Evolutionary conservation across 2,329 filamentous ascomycete species (phyloP).

Genomic region (Sporothrix schenckii): DNA sequence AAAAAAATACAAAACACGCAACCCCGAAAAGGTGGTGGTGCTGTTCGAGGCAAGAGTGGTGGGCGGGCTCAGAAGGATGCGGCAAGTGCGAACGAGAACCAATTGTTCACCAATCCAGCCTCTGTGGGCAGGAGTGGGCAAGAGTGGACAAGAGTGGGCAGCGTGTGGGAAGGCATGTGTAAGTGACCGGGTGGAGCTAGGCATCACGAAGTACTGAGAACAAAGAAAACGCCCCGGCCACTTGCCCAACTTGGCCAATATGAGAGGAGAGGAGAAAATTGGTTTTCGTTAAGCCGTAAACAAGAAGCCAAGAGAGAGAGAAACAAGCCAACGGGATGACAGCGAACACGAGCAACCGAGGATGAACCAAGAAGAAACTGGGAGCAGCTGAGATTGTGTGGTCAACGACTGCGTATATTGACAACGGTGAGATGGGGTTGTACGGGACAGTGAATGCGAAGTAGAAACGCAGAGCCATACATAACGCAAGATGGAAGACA

Average conservation of each 20-base stretch:
- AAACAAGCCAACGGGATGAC: too few relatives aligned
- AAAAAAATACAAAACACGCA: neutral
- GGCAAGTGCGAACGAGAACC: conserved; percentile 2
- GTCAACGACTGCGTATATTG: neutral
- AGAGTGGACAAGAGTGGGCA: neutral
- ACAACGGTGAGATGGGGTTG: neutral
- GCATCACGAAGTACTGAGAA: neutral
- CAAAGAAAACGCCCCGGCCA: conserved; percentile 23
- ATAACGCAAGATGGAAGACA: neutral
- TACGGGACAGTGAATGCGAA: too few relatives aligned
- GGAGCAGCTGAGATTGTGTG: neutral
- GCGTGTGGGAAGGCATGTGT: conserved; percentile 26
- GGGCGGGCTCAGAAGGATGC: conserved; percentile 2
- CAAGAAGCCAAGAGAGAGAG: neutral
- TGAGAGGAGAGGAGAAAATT: conserved; percentile 1
- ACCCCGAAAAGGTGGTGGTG: conserved; percentile 16
- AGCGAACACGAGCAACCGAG: neutral
- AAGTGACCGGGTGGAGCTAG: conserved; percentile 26
- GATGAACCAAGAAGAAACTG: neutral
- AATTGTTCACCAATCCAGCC: neutral
- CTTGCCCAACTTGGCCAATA: conserved; percentile 1
- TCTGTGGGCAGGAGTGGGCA: neutral
- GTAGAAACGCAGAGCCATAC: neutral
- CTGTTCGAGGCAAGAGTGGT: neutral
- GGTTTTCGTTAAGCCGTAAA: neutral